Base-by-base conservation (phyloP, 2,329 filamentous ascomycete genomes). In the Tothia fuscella region DNA sequence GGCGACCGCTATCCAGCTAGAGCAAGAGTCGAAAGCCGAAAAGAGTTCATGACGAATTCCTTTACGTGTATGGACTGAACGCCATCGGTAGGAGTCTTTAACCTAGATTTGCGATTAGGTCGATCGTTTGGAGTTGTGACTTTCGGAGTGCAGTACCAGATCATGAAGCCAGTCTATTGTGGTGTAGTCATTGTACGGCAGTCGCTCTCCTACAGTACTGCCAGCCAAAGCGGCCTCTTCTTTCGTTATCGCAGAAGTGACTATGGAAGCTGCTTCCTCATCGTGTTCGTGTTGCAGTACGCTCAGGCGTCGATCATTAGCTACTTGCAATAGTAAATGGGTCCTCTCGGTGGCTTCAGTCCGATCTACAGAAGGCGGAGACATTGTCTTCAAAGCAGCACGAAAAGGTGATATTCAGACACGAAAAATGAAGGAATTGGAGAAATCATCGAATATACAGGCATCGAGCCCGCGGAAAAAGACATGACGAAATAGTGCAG, bases 91-190 rank as follows among this genome's bases (percentile, higher is more conserved):
- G 2, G 71, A 72, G 49, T 74, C 71, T 56, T 74, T 74, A 53
- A 74, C 64, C 66, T 71, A 39, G 7, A 17, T 17, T 7, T 24
- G 19, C 13, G 14, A 16, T 33, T 14, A 44, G 25, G 24, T 31
- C 10, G 35, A 10, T 5, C 17, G 1, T 26, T 16, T 42, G 16
- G 13, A 10, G 22, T 7, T 3, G 13, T 30, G 7, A n/a, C n/a
- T n/a, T 9, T 24, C 6, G 21, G 12, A 37, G 14, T 37, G 16
- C 16, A 32, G 13, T 25, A 72, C 69, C 43, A 78, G 54, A 49
- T 75, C 72, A 53, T 75, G 74, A 7, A 78, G 60, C 72, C 72
- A 78, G 54, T 78, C 73, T 44, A 77, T 76, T 1, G 72, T 75
- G 6, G 68, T 72, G 48, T 78, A 78, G 47, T 76, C 69, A 50